These are phyloP conservation scores for Geotrichum histeridarum DNA, from an alignment of 1,139 yeast species.

Conservation along the genomic window DNA sequence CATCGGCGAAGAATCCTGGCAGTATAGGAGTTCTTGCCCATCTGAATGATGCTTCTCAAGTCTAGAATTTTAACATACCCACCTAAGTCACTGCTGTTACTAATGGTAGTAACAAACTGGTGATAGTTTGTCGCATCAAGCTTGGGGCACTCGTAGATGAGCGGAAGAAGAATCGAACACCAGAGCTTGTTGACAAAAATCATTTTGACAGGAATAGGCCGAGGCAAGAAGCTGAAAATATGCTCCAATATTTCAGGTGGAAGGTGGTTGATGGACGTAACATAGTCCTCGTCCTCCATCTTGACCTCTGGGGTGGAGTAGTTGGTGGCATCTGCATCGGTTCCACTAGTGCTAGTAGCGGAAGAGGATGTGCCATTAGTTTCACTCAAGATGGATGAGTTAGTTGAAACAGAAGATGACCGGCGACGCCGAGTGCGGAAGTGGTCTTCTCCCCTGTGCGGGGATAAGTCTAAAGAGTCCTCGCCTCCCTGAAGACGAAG, in stretches of 20 bases:
- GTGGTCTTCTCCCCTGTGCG: slow-evolving; percentile 10
- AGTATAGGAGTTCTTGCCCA: slow-evolving; percentile 89
- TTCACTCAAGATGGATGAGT: background rate
- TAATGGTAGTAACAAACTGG: slow-evolving; percentile 66
- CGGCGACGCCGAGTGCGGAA: background rate
- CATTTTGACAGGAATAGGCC: slow-evolving; percentile 43
- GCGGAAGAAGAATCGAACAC: slow-evolving; percentile 54
- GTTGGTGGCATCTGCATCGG: background rate
- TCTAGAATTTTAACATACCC: slow-evolving; percentile 46
- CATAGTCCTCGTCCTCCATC: slow-evolving; percentile 20
- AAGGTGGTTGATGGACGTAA: slow-evolving; percentile 25
- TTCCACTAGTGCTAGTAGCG: background rate
- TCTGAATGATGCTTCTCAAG: slow-evolving; percentile 71
- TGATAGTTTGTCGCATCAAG: slow-evolving; percentile 64
- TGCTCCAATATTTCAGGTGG: slow-evolving; percentile 59
- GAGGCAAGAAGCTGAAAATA: slow-evolving; percentile 46
- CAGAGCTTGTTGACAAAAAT: slow-evolving; percentile 59
- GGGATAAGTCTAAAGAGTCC: slow-evolving; percentile 22
- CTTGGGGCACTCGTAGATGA: slow-evolving; percentile 58
- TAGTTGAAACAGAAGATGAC: slow-evolving; percentile 1
- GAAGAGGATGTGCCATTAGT: background rate
- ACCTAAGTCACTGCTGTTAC: slow-evolving; percentile 33
- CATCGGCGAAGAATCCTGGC: slow-evolving; percentile 77
- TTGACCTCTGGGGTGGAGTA: slow-evolving; percentile 21
- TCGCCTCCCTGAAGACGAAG: slow-evolving; percentile 19